A percentile compares a stretch with the other conserved stretches of the same genome.
These are phyloP conservation scores for Coffea canephora DNA, from an alignment of 257 asterid species.

Conservation along the genomic window DNA sequence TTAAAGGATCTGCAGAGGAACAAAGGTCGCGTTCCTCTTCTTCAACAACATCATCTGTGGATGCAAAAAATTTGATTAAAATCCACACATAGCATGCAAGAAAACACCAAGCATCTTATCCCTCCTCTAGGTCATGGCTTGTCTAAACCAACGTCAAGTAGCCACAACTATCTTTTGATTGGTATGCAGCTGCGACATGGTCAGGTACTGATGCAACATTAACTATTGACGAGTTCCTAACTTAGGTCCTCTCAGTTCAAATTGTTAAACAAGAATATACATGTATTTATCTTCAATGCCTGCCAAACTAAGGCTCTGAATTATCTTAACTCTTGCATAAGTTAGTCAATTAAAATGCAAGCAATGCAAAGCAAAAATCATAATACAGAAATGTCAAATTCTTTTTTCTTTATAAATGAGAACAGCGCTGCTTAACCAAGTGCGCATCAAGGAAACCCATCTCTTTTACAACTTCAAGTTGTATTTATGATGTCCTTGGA, in stretches of 20 bases:
- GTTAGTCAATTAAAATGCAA: neutral
- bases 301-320: neutral
- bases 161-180: neutral
- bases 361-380: no score
- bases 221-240: neutral
- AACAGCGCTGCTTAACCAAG: neutral
- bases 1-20: neutral
- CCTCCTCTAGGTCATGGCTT: neutral
- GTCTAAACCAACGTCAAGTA: neutral
- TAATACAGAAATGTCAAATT: no score
- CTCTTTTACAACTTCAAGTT: neutral
- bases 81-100: neutral
- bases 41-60: neutral
- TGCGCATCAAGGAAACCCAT: neutral
- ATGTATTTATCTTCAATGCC: neutral
- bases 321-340: neutral
- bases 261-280: neutral
- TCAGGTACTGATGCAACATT: neutral
- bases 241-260: neutral
- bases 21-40: neutral
- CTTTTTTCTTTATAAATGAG: no score
- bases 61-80: neutral
- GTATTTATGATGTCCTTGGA: neutral
- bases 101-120: neutral
- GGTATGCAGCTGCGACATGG: neutral